Conservation (phyloP, 179 eudicot species). For the Heliamphora ciliata region DNA sequence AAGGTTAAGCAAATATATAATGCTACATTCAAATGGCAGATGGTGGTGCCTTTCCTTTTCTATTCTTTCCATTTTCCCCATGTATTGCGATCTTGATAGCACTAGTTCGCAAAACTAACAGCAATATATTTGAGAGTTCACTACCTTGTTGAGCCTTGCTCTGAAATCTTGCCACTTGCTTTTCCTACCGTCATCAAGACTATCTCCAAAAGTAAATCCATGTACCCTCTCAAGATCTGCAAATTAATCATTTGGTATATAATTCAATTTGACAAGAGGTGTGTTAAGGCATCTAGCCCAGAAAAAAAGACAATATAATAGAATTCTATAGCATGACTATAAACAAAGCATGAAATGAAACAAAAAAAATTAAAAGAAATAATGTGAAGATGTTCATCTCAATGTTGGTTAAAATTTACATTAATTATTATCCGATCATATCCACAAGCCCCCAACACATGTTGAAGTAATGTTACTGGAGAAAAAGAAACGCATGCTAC, state of each 20-base stretch:
- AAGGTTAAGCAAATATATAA: constrained; percentile 13
- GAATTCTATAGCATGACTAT: neutral
- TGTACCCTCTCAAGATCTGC: constrained; percentile 87
- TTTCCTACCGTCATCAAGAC: constrained; percentile 69
- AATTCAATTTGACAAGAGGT: neutral
- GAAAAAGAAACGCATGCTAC: neutral
- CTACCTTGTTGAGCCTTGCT: constrained; percentile 63
- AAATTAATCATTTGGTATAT: constrained; percentile 2
- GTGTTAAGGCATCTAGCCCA: neutral
- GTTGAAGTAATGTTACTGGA: neutral
- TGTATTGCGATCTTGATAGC: neutral
- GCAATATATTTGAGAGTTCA: neutral
- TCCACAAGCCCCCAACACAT: neutral
- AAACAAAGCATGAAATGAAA: neutral
- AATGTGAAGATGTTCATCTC: neutral
- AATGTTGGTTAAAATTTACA: neutral
- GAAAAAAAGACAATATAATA: neutral
- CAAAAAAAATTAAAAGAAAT: neutral
- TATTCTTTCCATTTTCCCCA: too few relatives aligned
- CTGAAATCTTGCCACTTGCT: constrained; percentile 75
- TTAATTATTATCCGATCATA: neutral
- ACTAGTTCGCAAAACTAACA: neutral
- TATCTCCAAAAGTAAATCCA: constrained; percentile 91
- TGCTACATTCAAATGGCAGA: neutral
- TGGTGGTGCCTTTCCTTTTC: neutral